Base-by-base conservation (phyloP, 75 land plant species). In the Cryptomeria japonica region DNA sequence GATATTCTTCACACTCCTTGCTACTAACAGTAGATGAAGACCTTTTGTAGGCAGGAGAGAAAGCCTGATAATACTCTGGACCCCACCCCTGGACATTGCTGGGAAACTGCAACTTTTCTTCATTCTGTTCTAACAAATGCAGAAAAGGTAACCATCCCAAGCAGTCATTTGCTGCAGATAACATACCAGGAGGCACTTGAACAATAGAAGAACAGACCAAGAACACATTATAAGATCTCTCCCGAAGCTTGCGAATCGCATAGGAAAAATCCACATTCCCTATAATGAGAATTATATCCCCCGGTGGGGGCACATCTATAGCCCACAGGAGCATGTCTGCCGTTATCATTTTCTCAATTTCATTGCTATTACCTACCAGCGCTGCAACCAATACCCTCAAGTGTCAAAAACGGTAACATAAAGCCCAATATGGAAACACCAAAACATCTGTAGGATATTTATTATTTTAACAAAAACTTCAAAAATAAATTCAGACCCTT, bases 111-210 rank as follows among this genome's bases (percentile, higher is more conserved):
- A 41, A 39, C 28, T 39, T 39, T 39, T 41, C 46, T 80, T 80
- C 83, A 80, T 22, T 42, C 28, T 80, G 83, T 25, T 80, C 46
- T 80, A 80, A 80, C 83, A 25, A 80, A 8, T 42, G 39, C 28
- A 80, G 44, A 80, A 80, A 80, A 80, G 47, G 2, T 80, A 80
- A 5, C 83, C 83, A 80, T 80, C 22, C 83, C 83, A 80, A 5
- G 9, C 46, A 80, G 16, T 22, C 83, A 80, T 42, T 80, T 19
- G 83, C 83, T 42, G 47, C 44, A 22, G 6, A 39, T 44, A 80
- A 80, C 83, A 80, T 80, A 42, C 47, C 83, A 19, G 36, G 47
- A 41, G 83, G 83, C 83, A 42, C 41, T 80, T 80, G 83, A 80
- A 5, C 44, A 8, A 80, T 4, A 42, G 47, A 80, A 25, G 83